Base-by-base conservation (phyloP, 148 eudicot species). In the Cornus kousa region DNA sequence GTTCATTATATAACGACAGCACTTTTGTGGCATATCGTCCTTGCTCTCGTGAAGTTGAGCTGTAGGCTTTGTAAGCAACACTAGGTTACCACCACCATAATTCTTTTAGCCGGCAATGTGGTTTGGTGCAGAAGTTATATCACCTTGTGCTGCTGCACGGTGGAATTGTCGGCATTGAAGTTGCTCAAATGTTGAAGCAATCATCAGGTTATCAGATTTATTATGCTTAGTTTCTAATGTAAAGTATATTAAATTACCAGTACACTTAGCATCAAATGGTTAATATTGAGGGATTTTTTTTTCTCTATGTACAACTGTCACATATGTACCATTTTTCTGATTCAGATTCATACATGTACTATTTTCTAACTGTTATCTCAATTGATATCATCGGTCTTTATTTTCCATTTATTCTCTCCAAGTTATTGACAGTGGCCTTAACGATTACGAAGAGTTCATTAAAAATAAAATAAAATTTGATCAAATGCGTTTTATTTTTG, bases 21-120 rank as follows among this genome's bases (percentile, higher is more conserved):
- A 88, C 92, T 70, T 95, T 93, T 69, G 97, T 89, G 62, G 99
- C 89, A 50, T 93, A 95, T 81, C 93, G 95, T 22, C 97, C 97
- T 50, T 89, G 92, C 76, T 88, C 88, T 70, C 90, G 85, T 53
- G 93, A 95, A 85, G 97, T 91, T 73, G 99, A 95, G 67, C 80
- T 93, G 69, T 95, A 96, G 69, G 87, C 88, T 77, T 80, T 94
- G 77, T 92, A 80, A 90, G 46, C 66, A 24, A 33, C n/a, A 22
- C 55, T 3, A 39, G 14, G 5, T 39, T 67, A 55, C 35, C 68
- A 55, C 55, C 68, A 55, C 14, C 13, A 23, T 35, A 70, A 77
- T 66, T 40, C 40, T 7, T 75, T 66, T 67, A 37, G 23, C 79
- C 46, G 14, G 72, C 79, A 48, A 32, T 67, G 40, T 11, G 8